Conservation (phyloP, 2,329 filamentous ascomycete genomes). For the Parastagonospora nodorum region DNA sequence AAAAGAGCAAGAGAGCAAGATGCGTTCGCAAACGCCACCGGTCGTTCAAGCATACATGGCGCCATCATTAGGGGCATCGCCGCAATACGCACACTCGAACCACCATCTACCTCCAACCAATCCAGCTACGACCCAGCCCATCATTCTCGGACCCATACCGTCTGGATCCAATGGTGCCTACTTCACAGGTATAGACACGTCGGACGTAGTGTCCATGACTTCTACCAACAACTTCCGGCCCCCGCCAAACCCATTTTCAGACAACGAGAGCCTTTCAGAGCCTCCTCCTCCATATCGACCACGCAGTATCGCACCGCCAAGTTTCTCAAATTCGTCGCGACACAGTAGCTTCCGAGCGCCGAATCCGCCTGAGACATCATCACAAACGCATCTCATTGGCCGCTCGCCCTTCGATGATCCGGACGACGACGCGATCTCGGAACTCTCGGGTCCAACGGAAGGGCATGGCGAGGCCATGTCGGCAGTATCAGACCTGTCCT, state of each 20-base stretch:
- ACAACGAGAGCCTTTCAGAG: constrained; percentile 34
- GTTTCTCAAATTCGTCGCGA: constrained; percentile 35
- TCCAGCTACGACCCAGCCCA: constrained; percentile 26
- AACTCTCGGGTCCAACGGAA: constrained; percentile 28
- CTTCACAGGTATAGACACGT: constrained; percentile 47
- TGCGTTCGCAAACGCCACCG: constrained; percentile 13
- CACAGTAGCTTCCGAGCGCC: constrained; percentile 37
- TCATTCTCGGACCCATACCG: constrained; percentile 43
- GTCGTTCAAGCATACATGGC: constrained; percentile 23
- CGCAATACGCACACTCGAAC: constrained; percentile 19
- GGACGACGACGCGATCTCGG: constrained; percentile 32
- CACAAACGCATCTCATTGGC: constrained; percentile 30
- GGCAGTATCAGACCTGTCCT: constrained; percentile 39
- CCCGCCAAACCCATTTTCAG: constrained; percentile 35
- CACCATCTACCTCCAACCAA: constrained; percentile 20
- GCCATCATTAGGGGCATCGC: constrained; percentile 18
- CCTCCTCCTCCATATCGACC: constrained; percentile 46
- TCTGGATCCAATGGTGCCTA: constrained; percentile 40
- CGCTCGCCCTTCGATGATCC: constrained; percentile 45
- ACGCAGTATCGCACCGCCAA: constrained; percentile 34
- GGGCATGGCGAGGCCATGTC: constrained; percentile 30
- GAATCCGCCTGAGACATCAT: constrained; percentile 13
- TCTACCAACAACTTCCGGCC: constrained; percentile 25
- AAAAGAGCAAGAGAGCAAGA: constrained; percentile 34
- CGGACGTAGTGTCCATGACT: constrained; percentile 40